Evolutionary conservation across 2,329 filamentous ascomycete genomes (phyloP), one percentile per base, ranked within the genome.

Genomic region (Stemphylium vesicarium): DNA sequence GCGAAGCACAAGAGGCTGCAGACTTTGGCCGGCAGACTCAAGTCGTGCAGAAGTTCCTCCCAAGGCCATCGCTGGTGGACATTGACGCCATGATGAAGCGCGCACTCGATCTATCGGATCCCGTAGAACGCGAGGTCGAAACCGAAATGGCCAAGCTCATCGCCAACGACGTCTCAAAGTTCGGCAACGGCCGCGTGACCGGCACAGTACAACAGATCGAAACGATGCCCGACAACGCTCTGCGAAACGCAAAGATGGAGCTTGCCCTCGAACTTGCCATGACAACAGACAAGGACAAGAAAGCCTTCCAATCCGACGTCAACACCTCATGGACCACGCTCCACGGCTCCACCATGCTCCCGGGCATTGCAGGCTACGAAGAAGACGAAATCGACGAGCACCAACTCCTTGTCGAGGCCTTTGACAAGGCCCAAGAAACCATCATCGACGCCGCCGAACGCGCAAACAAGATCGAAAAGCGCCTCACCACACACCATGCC

Each of bases 381-480:
- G 89, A 89, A 39, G 88, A 92, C 37, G 88, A 91, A 45, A 84
- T 92, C 46, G 86, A 91, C 50, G 86, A 91, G 62, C 77, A 81
- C 41, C 81, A 83, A 63, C 82, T 85, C 24, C 86, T 94, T 80
- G 82, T 83, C 29, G 80, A 85, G 63, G 87, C 90, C 2, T 95
- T 96, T 62, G 87, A 95, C 59, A 83, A 82, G 40, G 84, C 92
- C 1, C 90, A 95, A 75, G 85, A 90, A 41, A 81, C 84, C 7
- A 89, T 96, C 59, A 83, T 90, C 64, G 80, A 84, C 2, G 86
- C 87, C 0, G 95, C 93, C 2, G 88, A 94, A 65, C 84, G 88
- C 53, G 91, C 90, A 49, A 91, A 92, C 71, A 96, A 94, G 76
- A 80, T 96, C 1, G 93, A 98, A 77, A 96, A 96, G 84, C 97